A percentile compares a stretch with the other conserved stretches of the same genome.
Conservation (phyloP, 2,329 filamentous ascomycete genomes). For the Aschersonia sp. region DNA sequence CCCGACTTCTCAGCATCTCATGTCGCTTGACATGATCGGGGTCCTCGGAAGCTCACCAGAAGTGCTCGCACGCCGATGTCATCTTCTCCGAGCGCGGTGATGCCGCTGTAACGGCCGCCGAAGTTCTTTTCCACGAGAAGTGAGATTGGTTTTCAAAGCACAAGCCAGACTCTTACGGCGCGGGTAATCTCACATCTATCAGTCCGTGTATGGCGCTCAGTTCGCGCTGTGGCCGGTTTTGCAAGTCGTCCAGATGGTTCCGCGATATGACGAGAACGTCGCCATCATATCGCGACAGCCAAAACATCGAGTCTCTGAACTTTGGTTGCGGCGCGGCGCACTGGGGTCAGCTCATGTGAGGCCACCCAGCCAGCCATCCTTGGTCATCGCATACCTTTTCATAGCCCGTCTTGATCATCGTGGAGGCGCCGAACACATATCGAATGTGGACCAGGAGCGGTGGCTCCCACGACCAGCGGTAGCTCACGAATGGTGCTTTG, state of each 20-base stretch:
- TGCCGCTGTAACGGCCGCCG: constrained; percentile 5
- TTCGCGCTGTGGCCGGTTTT: constrained; percentile 2
- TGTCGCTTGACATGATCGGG: background rate
- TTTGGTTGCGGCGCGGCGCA: background rate
- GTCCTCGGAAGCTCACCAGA: constrained; percentile 1
- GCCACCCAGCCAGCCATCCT: background rate
- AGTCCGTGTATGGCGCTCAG: constrained; percentile 4
- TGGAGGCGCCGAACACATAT: constrained; percentile 1
- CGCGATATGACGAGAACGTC: constrained; percentile 4
- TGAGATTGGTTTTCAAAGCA: background rate
- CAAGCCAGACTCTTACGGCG: background rate
- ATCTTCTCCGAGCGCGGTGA: constrained; percentile 2
- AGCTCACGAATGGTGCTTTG: constrained; percentile 3
- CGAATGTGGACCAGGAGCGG: constrained; percentile 2
- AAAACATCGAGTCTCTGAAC: constrained; percentile 5
- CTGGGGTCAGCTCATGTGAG: too few species aligned
- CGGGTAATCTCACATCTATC: constrained; percentile 1
- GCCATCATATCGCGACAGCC: constrained; percentile 4
- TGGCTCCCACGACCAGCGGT: constrained; percentile 3
- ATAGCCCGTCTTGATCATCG: constrained; percentile 5
- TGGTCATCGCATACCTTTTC: background rate
- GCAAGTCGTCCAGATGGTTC: constrained; percentile 5
- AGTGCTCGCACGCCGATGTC: constrained; percentile 5
- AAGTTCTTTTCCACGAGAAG: constrained; percentile 4
- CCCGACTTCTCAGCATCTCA: background rate